These are phyloP conservation scores for Byssoonygena ceratinophila DNA, from an alignment of 2,329 filamentous ascomycete genomes.

Conservation along the genomic window DNA sequence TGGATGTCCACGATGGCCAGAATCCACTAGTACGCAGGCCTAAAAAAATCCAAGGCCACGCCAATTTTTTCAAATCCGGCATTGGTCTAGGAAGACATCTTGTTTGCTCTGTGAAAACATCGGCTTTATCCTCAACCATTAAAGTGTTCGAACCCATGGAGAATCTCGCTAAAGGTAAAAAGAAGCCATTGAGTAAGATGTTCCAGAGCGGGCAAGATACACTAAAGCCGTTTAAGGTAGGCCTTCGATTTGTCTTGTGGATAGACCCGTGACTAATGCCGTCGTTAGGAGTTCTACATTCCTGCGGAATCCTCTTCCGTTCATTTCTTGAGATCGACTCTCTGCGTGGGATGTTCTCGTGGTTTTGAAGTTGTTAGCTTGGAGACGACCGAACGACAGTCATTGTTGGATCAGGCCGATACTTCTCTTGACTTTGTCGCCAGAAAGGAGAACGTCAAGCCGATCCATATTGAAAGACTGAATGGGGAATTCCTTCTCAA, in stretches of 20 bases:
- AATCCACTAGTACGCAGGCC: constrained; percentile 70
- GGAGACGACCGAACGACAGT: constrained; percentile 96
- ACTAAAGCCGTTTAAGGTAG: constrained; percentile 78
- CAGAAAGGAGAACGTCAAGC: constrained; percentile 82
- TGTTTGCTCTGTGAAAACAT: constrained; percentile 93
- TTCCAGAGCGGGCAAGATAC: constrained; percentile 89
- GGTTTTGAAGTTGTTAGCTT: constrained; percentile 96
- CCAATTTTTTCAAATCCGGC: constrained; percentile 96
- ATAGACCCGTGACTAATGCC: background rate
- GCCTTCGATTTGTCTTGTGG: constrained; percentile 12
- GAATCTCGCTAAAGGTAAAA: constrained; percentile 83
- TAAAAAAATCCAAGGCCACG: constrained; percentile 93
- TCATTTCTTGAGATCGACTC: constrained; percentile 90
- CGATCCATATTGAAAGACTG: constrained; percentile 93
- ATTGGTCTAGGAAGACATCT: constrained; percentile 89
- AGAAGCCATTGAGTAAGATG: constrained; percentile 92
- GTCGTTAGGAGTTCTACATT: constrained; percentile 76
- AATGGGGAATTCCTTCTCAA: constrained; percentile 96
- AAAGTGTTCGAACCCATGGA: constrained; percentile 99
- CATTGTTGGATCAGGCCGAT: constrained; percentile 90
- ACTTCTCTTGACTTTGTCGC: constrained; percentile 96
- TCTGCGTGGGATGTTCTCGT: constrained; percentile 89
- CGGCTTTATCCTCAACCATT: constrained; percentile 85
- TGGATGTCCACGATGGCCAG: constrained; percentile 67
- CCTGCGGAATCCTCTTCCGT: constrained; percentile 96